Evolutionary conservation across 345 rosid genomes (phyloP).

Genomic region (Gossypium sturtianum): DNA sequence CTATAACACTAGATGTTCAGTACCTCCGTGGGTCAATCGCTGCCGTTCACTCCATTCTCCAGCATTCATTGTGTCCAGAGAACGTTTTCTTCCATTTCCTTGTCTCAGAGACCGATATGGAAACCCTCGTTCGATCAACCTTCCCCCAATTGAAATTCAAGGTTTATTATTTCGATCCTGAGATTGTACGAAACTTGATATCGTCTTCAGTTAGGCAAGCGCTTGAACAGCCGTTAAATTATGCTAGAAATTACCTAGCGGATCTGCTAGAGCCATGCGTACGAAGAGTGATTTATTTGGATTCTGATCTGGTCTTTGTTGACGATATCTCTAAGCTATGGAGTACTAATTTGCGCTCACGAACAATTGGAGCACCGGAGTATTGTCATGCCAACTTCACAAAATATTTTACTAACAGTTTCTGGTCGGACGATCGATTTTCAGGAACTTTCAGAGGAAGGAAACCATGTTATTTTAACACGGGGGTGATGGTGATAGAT

Average conservation of each 20-base stretch:
- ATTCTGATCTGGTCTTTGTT: constrained; percentile 84
- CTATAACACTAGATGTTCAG: constrained; percentile 83
- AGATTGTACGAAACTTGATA: constrained; percentile 62
- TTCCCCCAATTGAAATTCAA: constrained; percentile 85
- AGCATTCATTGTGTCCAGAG: constrained; percentile 73
- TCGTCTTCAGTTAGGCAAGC: constrained; percentile 92
- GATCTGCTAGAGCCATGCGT: constrained; percentile 85
- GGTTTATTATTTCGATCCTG: constrained; percentile 80
- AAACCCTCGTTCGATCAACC: constrained; percentile 63
- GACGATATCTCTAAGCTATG: constrained; percentile 81
- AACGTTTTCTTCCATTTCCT: constrained; percentile 83
- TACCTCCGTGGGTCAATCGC: constrained; percentile 94
- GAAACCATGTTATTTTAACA: constrained; percentile 77
- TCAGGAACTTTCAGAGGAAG: constrained; percentile 53
- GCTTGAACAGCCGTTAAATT: constrained; percentile 87
- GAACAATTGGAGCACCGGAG: constrained; percentile 93
- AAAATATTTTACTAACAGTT: constrained; percentile 68
- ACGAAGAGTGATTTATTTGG: constrained; percentile 74
- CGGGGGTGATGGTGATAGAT: constrained; percentile 97
- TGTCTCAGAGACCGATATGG: constrained; percentile 63
- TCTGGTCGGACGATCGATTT: constrained; percentile 58
- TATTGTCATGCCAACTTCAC: constrained; percentile 95
- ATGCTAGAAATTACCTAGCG: constrained; percentile 84
- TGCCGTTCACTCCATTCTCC: constrained; percentile 86
- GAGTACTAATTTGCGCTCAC: constrained; percentile 51